Percentiles rank a stretch among this genome's conserved stretches.
These are phyloP conservation scores for Podaxis pistillaris DNA, from an alignment of 768 basidiomycete genomes.

Conservation along the genomic window DNA sequence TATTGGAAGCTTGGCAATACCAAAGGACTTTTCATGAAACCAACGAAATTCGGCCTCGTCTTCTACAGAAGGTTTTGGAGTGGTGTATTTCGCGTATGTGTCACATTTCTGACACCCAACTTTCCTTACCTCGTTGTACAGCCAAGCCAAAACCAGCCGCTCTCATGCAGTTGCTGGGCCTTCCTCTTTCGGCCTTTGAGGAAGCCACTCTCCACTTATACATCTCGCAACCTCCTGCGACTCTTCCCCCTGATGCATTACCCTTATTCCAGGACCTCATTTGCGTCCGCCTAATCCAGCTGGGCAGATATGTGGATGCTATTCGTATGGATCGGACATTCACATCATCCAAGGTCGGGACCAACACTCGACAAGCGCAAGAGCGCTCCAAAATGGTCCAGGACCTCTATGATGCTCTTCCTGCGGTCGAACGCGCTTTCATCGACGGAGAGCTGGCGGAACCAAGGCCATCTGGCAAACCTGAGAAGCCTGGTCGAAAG, in stretches of 20 bases:
- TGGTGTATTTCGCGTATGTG: slow-evolving; percentile 72
- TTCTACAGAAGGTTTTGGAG: slow-evolving; percentile 58
- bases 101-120: neutral
- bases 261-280: slow-evolving; percentile 74
- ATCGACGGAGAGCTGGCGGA: slow-evolving; percentile 57
- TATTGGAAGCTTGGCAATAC: slow-evolving; percentile 75
- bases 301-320: slow-evolving; percentile 68
- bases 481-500: neutral
- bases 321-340: slow-evolving; percentile 74
- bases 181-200: slow-evolving; percentile 68
- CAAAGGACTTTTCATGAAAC: slow-evolving; percentile 68
- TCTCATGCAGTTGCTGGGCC: slow-evolving; percentile 58
- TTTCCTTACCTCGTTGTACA: slow-evolving; percentile 23
- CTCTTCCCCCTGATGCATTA: slow-evolving; percentile 46
- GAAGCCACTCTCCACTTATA: slow-evolving; percentile 54
- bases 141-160: slow-evolving; percentile 58
- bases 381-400: slow-evolving; percentile 71
- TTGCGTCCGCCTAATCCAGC: slow-evolving; percentile 73
- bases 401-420: slow-evolving; percentile 63
- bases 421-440: slow-evolving; percentile 59
- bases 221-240: slow-evolving; percentile 53
- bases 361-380: slow-evolving; percentile 37
- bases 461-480: slow-evolving; percentile 9
- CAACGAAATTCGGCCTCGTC: slow-evolving; percentile 47
- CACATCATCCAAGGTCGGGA: slow-evolving; percentile 37